Evolutionary conservation across 257 asterid genomes (phyloP).

Genomic region (Fraxinus excelsior): DNA sequence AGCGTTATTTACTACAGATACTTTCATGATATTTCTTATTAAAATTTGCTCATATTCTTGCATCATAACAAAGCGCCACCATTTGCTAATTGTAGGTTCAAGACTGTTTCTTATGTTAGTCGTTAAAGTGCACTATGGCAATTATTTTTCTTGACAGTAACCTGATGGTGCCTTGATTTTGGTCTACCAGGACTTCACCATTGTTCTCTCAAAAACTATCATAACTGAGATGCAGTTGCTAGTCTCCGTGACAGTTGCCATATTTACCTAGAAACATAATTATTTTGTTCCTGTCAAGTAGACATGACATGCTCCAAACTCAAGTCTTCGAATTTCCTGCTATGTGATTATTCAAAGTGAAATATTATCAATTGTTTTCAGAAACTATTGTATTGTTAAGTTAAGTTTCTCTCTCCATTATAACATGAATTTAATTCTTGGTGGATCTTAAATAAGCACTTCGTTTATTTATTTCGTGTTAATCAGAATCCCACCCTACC

Average conservation of each 20-base stretch:
- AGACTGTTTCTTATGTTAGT: constrained; percentile 12
- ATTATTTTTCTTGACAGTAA: neutral
- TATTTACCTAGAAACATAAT: neutral
- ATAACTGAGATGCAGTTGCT: neutral
- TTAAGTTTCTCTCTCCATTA: neutral
- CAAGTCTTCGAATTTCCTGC: neutral
- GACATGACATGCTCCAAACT: neutral
- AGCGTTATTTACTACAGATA: constrained; percentile 10
- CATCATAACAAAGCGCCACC: neutral
- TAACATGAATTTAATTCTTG: constrained; percentile 1
- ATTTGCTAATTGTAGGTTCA: neutral
- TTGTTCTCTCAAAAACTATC: neutral
- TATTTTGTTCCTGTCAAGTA: neutral
- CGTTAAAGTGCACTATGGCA: neutral
- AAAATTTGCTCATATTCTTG: neutral
- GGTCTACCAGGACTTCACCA: neutral
- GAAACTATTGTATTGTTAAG: neutral
- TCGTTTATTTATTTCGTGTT: neutral
- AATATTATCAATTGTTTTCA: neutral
- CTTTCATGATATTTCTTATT: constrained; percentile 2
- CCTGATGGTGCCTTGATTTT: neutral
- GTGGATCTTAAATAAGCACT: neutral
- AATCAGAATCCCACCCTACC: neutral
- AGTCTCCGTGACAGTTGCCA: neutral
- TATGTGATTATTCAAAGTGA: neutral